A percentile compares a stretch with the other conserved stretches of the same genome.
Conservation (phyloP, 352 stramenopile species). For the Pythium diclinum region DNA sequence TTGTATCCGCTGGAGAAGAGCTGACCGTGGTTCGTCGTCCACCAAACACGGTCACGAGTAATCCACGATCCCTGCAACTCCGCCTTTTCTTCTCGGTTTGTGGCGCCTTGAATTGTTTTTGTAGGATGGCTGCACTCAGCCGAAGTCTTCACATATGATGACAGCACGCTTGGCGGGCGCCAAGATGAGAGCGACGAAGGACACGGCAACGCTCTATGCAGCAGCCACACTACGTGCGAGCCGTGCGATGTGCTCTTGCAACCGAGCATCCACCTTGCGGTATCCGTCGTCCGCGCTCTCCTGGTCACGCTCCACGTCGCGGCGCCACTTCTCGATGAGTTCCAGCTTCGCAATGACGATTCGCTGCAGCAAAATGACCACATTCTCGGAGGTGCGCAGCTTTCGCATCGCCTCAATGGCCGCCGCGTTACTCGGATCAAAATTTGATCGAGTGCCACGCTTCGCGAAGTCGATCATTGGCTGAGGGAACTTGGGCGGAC, state of each 20-base stretch:
- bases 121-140: background rate
- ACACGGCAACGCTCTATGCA: slow-evolving; percentile 26
- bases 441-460: slow-evolving; percentile 34
- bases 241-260: slow-evolving; percentile 69
- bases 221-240: slow-evolving; percentile 59
- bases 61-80: background rate
- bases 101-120: background rate
- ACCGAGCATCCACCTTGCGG: slow-evolving; percentile 51
- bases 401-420: slow-evolving; percentile 77
- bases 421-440: slow-evolving; percentile 37
- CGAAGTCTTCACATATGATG: background rate
- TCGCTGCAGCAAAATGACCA: slow-evolving; percentile 77
- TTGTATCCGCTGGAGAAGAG: slow-evolving; percentile 6
- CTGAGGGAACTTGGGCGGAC: slow-evolving; percentile 47
- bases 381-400: slow-evolving; percentile 72
- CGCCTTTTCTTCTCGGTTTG: background rate
- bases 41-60: background rate
- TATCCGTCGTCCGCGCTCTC: slow-evolving; percentile 54
- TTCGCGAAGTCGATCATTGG: slow-evolving; percentile 44
- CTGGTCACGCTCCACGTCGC: slow-evolving; percentile 59
- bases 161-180: background rate
- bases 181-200: background rate
- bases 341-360: slow-evolving; percentile 83
- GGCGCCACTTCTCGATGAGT: slow-evolving; percentile 75
- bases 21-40: background rate